A percentile compares a stretch with the other conserved stretches of the same genome.
Conservation (phyloP, 2,329 filamentous ascomycete genomes). For the Nothopassalora personata region DNA sequence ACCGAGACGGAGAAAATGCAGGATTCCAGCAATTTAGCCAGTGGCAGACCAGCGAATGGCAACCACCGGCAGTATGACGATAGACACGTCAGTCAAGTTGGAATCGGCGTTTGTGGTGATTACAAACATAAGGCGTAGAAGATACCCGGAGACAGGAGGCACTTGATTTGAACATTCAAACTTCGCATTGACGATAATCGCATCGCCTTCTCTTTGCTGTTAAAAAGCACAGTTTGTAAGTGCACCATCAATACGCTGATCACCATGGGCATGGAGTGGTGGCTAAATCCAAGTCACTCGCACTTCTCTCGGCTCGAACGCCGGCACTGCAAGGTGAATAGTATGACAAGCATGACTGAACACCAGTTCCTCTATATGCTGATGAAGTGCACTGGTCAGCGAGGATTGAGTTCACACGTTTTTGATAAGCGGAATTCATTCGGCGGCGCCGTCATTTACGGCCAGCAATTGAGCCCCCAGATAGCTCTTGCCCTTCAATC, state of each 20-base stretch:
- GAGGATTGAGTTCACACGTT: not conserved
- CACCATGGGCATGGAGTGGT: not conserved
- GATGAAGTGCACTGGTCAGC: not conserved
- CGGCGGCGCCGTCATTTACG: not conserved
- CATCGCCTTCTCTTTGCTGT: not conserved
- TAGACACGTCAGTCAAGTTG: not conserved
- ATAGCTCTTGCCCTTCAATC: not conserved
- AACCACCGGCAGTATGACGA: not conserved
- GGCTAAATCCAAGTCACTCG: constrained; percentile 5
- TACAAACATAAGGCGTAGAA: not conserved
- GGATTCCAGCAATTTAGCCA: constrained; percentile 31
- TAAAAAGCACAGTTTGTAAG: not conserved
- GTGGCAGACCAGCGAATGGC: not conserved
- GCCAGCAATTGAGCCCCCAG: not conserved
- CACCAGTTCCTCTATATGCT: not conserved
- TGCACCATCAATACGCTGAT: constrained; percentile 5
- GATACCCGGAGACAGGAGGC: not conserved
- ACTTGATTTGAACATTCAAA: not conserved
- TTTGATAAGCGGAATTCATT: not conserved
- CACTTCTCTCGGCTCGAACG: constrained; percentile 1
- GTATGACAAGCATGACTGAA: not conserved
- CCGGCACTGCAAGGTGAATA: not conserved
- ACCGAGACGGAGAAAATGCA: constrained; percentile 37
- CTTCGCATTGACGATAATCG: not conserved
- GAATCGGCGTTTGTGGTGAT: not conserved